Evolutionary conservation across 192 early-diverging fungal genomes (phyloP), one percentile per base, ranked within the genome.

Genomic region (Umbelopsis sp.): DNA sequence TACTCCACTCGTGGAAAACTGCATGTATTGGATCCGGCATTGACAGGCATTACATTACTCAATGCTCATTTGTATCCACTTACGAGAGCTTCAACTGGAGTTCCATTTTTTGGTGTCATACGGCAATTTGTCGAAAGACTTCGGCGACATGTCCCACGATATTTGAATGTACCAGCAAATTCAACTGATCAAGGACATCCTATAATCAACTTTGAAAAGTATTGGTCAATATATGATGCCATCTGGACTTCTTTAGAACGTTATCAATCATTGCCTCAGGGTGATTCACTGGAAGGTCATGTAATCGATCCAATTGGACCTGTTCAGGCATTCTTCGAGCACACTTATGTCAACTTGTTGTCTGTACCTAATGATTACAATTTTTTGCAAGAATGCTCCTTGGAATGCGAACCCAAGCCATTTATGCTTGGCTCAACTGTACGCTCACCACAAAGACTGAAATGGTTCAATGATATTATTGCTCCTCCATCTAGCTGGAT

Each of bases 31-130:
- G 56, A 62, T 34, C 14, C 56, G 17, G 2, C 25, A 20, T 12
- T 62, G 16, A 62, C 29, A 14, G 56, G 31, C 16, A 31, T 62
- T 26, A 31, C 56, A 6, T 20, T 62, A 17, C 26, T 11, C 2
- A 26, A 62, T 20, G 29, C 29, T 34, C 17, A 62, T 62, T 2
- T n/a, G 10, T 4, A 49, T 21, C 11, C 10, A 0, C 20, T 49
- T n/a, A 41, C 47, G 47, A 9, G 16, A 49, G n/a, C 71, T 67
- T 25, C 56, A 70, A 73, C 71, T 50, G 73, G 47, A 2, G 75
- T 92, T 41, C 87, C 91, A 20, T 92, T 83, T 76, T 85, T 91
- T 66, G 87, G 91, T 31, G 74, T 87, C 38, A 86, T 92, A 26
- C 84, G 83, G 20, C 82, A 88, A 54, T 71, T 78, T 25, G 74